Evolutionary conservation across 495 filamentous ascomycete species (phyloP).

Genomic region (Thermothielavioides terrestris): DNA sequence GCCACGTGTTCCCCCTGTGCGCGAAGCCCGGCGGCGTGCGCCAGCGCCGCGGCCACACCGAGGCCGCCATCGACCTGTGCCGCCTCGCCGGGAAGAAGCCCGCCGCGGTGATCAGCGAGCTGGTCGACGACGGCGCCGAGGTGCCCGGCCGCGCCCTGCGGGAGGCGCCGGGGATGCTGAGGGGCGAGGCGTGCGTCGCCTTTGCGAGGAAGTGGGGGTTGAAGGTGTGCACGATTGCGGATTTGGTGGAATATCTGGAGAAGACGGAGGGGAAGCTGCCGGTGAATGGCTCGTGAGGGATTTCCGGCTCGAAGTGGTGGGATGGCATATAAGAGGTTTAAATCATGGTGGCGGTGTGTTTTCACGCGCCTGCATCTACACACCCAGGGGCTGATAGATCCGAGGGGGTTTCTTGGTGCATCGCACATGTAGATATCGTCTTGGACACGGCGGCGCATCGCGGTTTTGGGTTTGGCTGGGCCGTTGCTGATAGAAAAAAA

Average conservation of each 20-base stretch:
- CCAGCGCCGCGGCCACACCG: slow-evolving; percentile 76
- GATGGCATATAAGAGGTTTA: background rate
- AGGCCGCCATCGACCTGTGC: slow-evolving; percentile 85
- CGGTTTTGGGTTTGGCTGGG: background rate
- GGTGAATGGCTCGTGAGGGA: slow-evolving; percentile 31
- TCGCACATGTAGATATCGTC: background rate
- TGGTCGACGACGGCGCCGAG: slow-evolving; percentile 70
- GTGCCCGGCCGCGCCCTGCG: slow-evolving; percentile 47
- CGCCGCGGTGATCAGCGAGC: slow-evolving; percentile 76
- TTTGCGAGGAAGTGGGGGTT: slow-evolving; percentile 87
- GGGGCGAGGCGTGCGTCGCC: slow-evolving; percentile 76
- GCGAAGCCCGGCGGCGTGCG: slow-evolving; percentile 74
- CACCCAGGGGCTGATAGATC: background rate
- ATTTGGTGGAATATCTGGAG: slow-evolving; percentile 72
- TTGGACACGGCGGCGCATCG: background rate
- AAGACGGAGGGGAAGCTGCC: slow-evolving; percentile 47
- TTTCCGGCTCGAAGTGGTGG: background rate
- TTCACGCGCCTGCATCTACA: too few relatives aligned
- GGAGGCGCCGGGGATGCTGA: slow-evolving; percentile 75
- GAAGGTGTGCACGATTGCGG: slow-evolving; percentile 92
- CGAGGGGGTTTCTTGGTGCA: background rate
- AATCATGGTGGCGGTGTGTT: background rate
- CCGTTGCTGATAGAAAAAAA: too few relatives aligned
- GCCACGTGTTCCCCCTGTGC: slow-evolving; percentile 82
- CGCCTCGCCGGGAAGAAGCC: slow-evolving; percentile 63